Base-by-base conservation (phyloP, 345 rosid genomes). In the Lagerstroemia speciosa region DNA sequence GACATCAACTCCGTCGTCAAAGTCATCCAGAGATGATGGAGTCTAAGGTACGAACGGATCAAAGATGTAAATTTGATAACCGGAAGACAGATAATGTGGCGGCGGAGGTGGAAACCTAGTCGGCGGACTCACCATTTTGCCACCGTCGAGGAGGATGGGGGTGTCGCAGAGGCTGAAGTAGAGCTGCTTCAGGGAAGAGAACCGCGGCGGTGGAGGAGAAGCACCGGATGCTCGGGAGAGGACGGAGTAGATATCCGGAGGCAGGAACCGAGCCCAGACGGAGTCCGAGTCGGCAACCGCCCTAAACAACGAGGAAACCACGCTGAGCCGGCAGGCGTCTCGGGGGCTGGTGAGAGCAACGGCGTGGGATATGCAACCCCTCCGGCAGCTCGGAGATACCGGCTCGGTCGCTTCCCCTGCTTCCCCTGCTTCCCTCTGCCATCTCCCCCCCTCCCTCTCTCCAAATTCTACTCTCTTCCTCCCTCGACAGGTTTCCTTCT, bases 201-300 rank as follows among this genome's bases (percentile, higher is more conserved):
- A 58, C 17, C 3, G 41, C 29, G 29, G 45, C 45, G 0, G 67
- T 34, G 40, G 43, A 34, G 43, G 16, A 5, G 41, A 15, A 7
- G 1, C 40, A 22, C 14, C 66, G 12, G 43, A 24, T 0, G 52
- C 48, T 24, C 40, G 29, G 27, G 69, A 50, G 24, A 73, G 41
- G 1, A 71, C 30, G 24, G 74, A 1, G n/a, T 2, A 36, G 37
- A 61, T 69, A 0, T 73, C 79, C 3, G 66, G 29, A 8, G 83
- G 83, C 14, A 79, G 66, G 65, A 76, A 71, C 32, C 34, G 63
- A 3, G 31, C 58, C 83, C 83, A 76, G 41, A 76, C 83, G 24
- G 71, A 60, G 65, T 79, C 83, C 0, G 79, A 79, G 16, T 73
- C 74, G 14, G 78, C 64, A 0, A 72, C 74, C 31, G 74, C 74